Conservation (phyloP, 495 filamentous ascomycete species). For the Hyphodiscus hymeniophilus region DNA sequence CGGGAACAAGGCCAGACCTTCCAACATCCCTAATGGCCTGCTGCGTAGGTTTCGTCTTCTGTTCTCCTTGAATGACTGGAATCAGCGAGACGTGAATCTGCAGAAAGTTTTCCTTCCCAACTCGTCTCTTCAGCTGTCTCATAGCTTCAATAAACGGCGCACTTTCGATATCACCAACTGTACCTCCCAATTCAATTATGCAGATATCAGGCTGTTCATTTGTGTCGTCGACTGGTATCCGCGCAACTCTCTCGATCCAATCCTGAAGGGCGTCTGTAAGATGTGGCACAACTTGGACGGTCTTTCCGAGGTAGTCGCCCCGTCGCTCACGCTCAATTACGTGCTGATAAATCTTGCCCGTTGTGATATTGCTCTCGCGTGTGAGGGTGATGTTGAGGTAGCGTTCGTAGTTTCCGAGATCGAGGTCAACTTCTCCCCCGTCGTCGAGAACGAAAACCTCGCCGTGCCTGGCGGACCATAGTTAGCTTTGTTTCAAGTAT, state of each 20-base stretch:
- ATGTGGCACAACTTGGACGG: constrained; percentile 91
- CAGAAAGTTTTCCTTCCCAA: constrained; percentile 73
- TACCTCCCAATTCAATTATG: constrained; percentile 70
- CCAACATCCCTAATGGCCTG: constrained; percentile 75
- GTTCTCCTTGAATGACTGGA: constrained; percentile 67
- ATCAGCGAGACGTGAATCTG: constrained; percentile 80
- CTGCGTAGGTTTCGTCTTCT: constrained; percentile 97
- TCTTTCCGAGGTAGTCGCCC: constrained; percentile 35
- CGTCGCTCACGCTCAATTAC: constrained; percentile 56
- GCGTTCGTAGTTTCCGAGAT: constrained; percentile 94
- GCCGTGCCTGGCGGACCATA: constrained; percentile 36
- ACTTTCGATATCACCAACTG: constrained; percentile 86
- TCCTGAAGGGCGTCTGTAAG: constrained; percentile 85
- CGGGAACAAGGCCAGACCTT: constrained; percentile 64
- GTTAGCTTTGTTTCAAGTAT: background rate
- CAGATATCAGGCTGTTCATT: constrained; percentile 82
- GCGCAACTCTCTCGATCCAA: constrained; percentile 83
- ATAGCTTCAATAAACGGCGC: constrained; percentile 85
- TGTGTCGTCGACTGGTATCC: constrained; percentile 80
- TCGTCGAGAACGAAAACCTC: constrained; percentile 55
- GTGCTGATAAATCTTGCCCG: constrained; percentile 86
- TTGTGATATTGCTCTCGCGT: constrained; percentile 85
- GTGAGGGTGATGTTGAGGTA: constrained; percentile 61
- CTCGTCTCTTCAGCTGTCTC: constrained; percentile 61
- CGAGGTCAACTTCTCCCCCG: constrained; percentile 80